phyloP scores from a whole-genome alignment of 1,284 basidiomycete genomes.

The Thecaphora thlaspeos region DNA sequence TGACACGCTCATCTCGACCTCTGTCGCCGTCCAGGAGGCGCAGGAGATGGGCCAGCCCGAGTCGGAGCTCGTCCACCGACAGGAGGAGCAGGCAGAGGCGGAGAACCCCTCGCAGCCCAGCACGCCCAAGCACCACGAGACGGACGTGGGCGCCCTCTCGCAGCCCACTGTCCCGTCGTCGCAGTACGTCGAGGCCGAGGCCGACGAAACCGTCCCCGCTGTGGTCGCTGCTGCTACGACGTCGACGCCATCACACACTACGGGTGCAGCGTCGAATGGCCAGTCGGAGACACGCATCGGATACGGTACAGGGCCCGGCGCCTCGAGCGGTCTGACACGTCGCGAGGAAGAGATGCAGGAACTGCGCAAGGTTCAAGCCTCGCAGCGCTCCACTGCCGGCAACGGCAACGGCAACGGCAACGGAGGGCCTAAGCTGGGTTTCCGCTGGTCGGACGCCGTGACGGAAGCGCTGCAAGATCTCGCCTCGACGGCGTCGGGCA shows the following conservation, averaged over 20 bases:
- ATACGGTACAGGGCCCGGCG: too few relatives aligned
- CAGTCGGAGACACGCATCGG: too few relatives aligned
- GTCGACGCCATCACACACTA: slow-evolving; percentile 1
- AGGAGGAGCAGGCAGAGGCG: too few relatives aligned
- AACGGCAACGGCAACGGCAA: neutral
- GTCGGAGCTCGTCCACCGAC: too few relatives aligned
- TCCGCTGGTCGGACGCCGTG: slow-evolving; percentile 32
- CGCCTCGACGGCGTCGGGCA: slow-evolving; percentile 29
- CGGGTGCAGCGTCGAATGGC: too few relatives aligned
- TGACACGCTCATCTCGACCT: slow-evolving; percentile 15
- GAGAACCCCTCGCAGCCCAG: too few relatives aligned
- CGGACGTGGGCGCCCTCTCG: slow-evolving; percentile 15
- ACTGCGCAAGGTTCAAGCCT: too few relatives aligned
- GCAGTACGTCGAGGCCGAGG: slow-evolving; percentile 11
- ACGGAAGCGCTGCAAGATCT: slow-evolving; percentile 31
- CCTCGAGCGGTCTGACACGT: neutral
- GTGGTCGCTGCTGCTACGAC: slow-evolving; percentile 14
- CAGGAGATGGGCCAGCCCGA: slow-evolving; percentile 4
- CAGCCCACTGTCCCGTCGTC: slow-evolving; percentile 30
- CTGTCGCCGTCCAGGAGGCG: slow-evolving; percentile 8
- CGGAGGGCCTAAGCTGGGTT: slow-evolving; percentile 18
- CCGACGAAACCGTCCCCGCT: slow-evolving; percentile 3
- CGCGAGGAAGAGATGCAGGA: too few relatives aligned
- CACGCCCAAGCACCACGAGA: too few relatives aligned
- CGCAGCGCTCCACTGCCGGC: too few relatives aligned